Conservation (phyloP, 192 early-diverging fungal genomes). For the Backusella westeae region DNA sequence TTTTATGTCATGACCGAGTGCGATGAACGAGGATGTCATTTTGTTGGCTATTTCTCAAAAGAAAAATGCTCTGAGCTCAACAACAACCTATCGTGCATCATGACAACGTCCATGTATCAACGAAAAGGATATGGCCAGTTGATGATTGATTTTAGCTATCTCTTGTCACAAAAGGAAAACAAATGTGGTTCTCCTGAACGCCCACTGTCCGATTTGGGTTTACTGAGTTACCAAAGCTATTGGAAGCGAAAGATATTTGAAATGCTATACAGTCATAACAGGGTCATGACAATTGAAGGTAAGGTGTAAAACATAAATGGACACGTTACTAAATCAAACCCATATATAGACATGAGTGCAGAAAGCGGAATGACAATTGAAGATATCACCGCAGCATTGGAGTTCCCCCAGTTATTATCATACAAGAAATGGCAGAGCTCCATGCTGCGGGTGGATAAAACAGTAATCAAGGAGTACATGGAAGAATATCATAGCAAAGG, state of each 20-base stretch:
- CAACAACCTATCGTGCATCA: conserved; percentile 92
- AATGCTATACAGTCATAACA: too few relatives aligned
- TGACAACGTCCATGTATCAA: conserved; percentile 82
- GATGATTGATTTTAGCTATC: conserved; percentile 91
- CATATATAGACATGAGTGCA: conserved; percentile 52
- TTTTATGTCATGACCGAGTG: conserved; percentile 94
- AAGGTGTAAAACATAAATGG: neutral
- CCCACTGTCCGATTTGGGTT: conserved; percentile 85
- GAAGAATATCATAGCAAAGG: too few relatives aligned
- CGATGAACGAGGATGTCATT: conserved; percentile 90
- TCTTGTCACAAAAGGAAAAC: conserved; percentile 73
- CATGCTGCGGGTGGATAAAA: too few relatives aligned
- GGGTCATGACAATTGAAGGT: too few relatives aligned
- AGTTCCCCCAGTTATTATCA: conserved; percentile 1
- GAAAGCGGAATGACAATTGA: conserved; percentile 79
- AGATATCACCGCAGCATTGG: conserved; percentile 81
- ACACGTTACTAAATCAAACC: neutral
- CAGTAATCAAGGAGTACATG: rapidly evolving
- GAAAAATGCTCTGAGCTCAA: conserved; percentile 82
- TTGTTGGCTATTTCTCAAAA: conserved; percentile 99
- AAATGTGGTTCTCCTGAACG: conserved; percentile 86
- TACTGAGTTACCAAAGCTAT: conserved; percentile 48
- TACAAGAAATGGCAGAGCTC: too few relatives aligned
- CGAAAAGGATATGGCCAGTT: conserved; percentile 88
- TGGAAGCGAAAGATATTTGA: too few relatives aligned